Evolutionary conservation across 768 basidiomycete species (phyloP).

Genomic region (Galerina marginata): DNA sequence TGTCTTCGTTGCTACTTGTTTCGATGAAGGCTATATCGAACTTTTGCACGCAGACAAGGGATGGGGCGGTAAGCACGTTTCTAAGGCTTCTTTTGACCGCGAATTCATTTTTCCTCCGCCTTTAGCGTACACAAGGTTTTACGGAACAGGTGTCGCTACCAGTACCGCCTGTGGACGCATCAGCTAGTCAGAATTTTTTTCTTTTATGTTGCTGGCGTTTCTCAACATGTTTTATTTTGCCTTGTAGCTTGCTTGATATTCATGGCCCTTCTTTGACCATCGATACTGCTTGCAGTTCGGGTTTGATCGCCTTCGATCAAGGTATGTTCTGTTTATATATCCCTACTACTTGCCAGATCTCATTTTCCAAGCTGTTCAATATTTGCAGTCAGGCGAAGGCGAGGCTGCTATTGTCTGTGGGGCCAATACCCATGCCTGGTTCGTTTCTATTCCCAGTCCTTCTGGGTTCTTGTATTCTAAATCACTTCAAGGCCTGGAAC

Average conservation of each 20-base stretch:
- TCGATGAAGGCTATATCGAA: constrained; percentile 37
- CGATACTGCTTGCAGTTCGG: constrained; percentile 41
- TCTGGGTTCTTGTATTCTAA: neutral
- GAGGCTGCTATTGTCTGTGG: constrained; percentile 41
- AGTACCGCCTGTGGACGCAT: constrained; percentile 40
- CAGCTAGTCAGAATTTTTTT: constrained; percentile 37
- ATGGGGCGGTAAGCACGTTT: constrained; percentile 28
- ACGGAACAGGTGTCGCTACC: constrained; percentile 37
- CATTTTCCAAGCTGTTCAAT: constrained; percentile 33
- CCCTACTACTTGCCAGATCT: neutral
- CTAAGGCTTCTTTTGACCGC: neutral
- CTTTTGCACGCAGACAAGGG: constrained; percentile 37
- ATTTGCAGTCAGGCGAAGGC: constrained; percentile 36
- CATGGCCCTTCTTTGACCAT: constrained; percentile 40
- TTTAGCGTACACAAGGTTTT: constrained; percentile 38
- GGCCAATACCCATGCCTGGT: constrained; percentile 39
- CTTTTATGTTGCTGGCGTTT: neutral
- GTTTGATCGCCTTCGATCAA: constrained; percentile 39
- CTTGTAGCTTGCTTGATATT: constrained; percentile 36
- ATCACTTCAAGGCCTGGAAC: constrained; percentile 32
- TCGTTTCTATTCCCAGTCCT: neutral
- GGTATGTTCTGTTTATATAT: constrained; percentile 22
- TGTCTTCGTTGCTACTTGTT: constrained; percentile 37
- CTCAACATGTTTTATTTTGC: neutral
- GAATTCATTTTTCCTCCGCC: neutral